phyloP scores from a whole-genome alignment of 345 rosid species.

The Reutealis trisperma region DNA sequence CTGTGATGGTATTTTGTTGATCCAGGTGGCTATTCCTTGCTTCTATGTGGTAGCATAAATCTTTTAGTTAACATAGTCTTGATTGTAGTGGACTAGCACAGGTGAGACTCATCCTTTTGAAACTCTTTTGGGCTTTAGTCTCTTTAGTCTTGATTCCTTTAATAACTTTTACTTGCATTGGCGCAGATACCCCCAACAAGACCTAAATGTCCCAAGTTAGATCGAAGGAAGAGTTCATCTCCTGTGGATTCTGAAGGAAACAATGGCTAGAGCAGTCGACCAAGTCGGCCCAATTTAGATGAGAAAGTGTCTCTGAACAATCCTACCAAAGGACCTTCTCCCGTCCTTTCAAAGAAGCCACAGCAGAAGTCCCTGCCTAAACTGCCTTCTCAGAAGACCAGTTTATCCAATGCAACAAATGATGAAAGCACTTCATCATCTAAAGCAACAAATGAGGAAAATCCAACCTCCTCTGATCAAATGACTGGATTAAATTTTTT shows the following conservation, averaged over 20 bases:
- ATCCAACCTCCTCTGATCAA: conserved; percentile 9
- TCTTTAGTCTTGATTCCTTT: no score
- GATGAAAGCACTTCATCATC: conserved; percentile 23
- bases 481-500: no score
- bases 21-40: neutral
- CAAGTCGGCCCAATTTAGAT: conserved; percentile 69
- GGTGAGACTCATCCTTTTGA: neutral
- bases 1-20: neutral
- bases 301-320: conserved; percentile 45
- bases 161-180: neutral
- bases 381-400: conserved; percentile 80
- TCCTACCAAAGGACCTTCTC: conserved; percentile 50
- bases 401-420: conserved; percentile 31
- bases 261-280: conserved; percentile 30
- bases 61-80: neutral
- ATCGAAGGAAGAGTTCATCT: conserved; percentile 64
- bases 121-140: neutral
- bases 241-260: conserved; percentile 54
- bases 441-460: conserved; percentile 26
- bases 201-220: conserved; percentile 96
- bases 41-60: neutral
- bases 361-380: conserved; percentile 81
- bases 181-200: conserved; percentile 88
- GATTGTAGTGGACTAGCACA: neutral
- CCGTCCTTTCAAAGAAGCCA: conserved; percentile 59